Evolutionary conservation across 495 filamentous ascomycete species (phyloP).

Genomic region (Penicillium desertorum): DNA sequence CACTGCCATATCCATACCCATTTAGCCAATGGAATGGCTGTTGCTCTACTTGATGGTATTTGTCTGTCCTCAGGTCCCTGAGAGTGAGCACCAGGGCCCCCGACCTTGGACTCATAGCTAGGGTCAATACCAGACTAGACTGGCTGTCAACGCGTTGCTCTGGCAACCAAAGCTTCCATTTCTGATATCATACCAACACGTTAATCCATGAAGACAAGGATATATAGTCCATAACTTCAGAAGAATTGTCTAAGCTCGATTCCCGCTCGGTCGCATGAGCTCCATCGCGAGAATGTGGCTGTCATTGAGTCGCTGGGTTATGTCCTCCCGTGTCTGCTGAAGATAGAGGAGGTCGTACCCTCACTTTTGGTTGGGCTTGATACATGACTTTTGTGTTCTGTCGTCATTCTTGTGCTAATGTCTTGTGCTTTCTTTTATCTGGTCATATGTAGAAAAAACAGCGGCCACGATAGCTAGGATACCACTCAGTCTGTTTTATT

Average conservation of each 20-base stretch:
- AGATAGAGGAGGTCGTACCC: too few relatives aligned
- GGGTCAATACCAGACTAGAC: neutral
- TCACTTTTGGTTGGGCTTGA: too few relatives aligned
- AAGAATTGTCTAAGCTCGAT: neutral
- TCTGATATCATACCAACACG: too few relatives aligned
- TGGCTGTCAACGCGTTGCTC: too few relatives aligned
- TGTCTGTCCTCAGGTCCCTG: slow-evolving; percentile 39
- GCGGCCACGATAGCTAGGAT: neutral
- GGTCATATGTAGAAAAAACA: neutral
- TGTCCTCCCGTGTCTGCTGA: too few relatives aligned
- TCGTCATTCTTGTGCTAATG: neutral
- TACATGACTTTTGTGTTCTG: too few relatives aligned
- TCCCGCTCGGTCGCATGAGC: neutral
- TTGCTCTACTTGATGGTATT: slow-evolving; percentile 51
- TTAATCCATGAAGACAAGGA: too few relatives aligned
- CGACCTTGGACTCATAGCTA: neutral
- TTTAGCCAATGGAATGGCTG: slow-evolving; percentile 49
- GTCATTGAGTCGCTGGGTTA: too few relatives aligned
- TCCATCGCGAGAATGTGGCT: too few relatives aligned
- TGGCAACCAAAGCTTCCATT: too few relatives aligned
- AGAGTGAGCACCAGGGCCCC: slow-evolving; percentile 24
- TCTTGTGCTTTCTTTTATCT: neutral
- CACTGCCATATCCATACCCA: slow-evolving; percentile 57
- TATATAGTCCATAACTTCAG: too few relatives aligned
- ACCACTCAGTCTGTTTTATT: neutral